phyloP scores from a whole-genome alignment of 1,284 basidiomycete genomes.

The Heterobasidion parviporum region DNA sequence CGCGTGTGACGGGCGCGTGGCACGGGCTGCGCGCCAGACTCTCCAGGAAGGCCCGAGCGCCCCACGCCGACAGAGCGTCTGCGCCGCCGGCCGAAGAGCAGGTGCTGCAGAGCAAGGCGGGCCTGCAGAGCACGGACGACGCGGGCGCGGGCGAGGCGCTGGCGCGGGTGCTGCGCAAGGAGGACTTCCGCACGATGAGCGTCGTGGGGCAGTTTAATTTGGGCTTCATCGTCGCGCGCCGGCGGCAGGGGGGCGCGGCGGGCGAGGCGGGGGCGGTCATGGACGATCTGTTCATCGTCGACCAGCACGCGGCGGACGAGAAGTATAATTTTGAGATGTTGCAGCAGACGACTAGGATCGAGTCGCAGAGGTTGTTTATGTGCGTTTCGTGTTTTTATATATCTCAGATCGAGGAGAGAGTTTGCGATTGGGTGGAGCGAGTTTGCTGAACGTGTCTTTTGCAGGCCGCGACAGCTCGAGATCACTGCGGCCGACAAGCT shows the following conservation, averaged over 20 bases:
- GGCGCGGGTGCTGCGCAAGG: slow-evolving; percentile 81
- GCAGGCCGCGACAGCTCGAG: slow-evolving; percentile 72
- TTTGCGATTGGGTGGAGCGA: neutral
- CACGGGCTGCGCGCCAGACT: slow-evolving; percentile 9
- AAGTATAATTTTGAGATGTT: slow-evolving; percentile 98
- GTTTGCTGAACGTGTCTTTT: neutral
- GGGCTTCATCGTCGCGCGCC: slow-evolving; percentile 87
- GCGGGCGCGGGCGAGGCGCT: slow-evolving; percentile 64
- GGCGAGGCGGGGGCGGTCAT: slow-evolving; percentile 19
- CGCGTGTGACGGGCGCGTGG: slow-evolving; percentile 32
- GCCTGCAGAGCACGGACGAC: slow-evolving; percentile 52
- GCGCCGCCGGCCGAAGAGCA: neutral
- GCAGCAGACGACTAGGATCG: slow-evolving; percentile 81
- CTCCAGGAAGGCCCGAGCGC: neutral
- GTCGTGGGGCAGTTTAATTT: slow-evolving; percentile 94
- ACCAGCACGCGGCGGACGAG: slow-evolving; percentile 88
- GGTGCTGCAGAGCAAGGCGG: slow-evolving; percentile 27
- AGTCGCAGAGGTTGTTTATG: slow-evolving; percentile 80
- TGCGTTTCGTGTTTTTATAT: slow-evolving; percentile 26
- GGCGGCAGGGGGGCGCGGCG: slow-evolving; percentile 27
- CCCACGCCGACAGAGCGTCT: neutral
- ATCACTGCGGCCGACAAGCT: slow-evolving; percentile 89
- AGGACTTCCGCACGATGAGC: slow-evolving; percentile 82
- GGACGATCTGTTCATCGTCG: slow-evolving; percentile 93
- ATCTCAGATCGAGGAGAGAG: neutral